Evolutionary conservation across 2,329 filamentous ascomycete species (phyloP).

Genomic region (Penicillium crustosum): DNA sequence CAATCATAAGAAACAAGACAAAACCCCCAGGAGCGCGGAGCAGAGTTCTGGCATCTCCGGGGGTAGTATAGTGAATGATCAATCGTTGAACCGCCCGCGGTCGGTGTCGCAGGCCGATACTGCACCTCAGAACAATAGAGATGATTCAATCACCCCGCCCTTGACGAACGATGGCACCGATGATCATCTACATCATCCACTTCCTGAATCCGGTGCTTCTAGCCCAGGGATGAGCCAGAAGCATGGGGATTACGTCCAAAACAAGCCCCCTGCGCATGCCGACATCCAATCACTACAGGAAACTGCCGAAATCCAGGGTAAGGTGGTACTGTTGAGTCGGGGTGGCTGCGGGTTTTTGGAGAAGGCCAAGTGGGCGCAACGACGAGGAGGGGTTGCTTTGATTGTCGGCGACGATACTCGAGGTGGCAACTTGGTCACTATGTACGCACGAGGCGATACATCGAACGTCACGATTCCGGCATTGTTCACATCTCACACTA

Average conservation of each 20-base stretch:
- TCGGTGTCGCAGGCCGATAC: constrained; percentile 27
- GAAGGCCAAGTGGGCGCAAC: constrained; percentile 95
- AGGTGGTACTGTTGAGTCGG: constrained; percentile 85
- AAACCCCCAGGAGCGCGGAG: constrained; percentile 21
- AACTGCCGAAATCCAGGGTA: constrained; percentile 86
- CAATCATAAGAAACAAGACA: constrained; percentile 38
- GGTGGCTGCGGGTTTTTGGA: constrained; percentile 95
- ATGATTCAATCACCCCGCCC: constrained; percentile 19
- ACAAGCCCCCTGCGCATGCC: constrained; percentile 59
- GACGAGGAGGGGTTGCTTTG: constrained; percentile 80
- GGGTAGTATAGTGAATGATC: constrained; percentile 25
- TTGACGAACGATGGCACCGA: constrained; percentile 73
- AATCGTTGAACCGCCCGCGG: constrained; percentile 22
- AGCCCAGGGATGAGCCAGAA: constrained; percentile 36
- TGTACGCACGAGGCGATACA: constrained; percentile 97
- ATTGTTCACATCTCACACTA: constrained; percentile 91
- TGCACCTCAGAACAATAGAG: constrained; percentile 19
- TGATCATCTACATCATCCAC: constrained; percentile 70
- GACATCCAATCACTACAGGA: constrained; percentile 92
- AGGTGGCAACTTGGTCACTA: constrained; percentile 86
- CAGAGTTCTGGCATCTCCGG: constrained; percentile 25
- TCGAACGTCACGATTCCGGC: constrained; percentile 93
- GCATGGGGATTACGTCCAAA: constrained; percentile 33
- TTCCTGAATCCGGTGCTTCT: constrained; percentile 45
- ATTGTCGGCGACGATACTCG: constrained; percentile 93